phyloP scores from a whole-genome alignment of 2,329 filamentous ascomycete species.

The Pseudogymnoascus sp. region DNA sequence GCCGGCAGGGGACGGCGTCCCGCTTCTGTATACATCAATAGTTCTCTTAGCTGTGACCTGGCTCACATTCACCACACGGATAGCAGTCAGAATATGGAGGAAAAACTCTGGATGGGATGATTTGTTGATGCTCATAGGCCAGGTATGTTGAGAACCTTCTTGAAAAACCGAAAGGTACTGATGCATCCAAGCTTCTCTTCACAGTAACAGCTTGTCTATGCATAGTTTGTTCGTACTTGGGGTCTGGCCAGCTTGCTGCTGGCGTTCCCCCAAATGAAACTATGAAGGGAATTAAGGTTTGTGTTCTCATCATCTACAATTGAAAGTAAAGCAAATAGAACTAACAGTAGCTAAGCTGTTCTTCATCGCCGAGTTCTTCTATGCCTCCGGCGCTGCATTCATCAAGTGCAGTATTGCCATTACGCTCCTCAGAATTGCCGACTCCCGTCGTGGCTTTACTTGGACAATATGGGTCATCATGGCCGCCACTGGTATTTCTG shows the following conservation, averaged over 20 bases:
- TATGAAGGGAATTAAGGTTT: conserved; percentile 21
- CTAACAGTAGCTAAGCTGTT: conserved; percentile 25
- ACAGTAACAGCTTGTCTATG: conserved; percentile 23
- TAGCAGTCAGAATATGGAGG: conserved; percentile 23
- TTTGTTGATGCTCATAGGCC: conserved; percentile 22
- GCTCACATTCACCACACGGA: conserved; percentile 20
- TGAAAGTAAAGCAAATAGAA: conserved; percentile 3
- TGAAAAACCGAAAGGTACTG: conserved; percentile 8
- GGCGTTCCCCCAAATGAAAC: conserved; percentile 15
- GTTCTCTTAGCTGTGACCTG: conserved; percentile 22
- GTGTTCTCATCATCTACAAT: conserved; percentile 6
- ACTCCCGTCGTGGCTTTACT: conserved; percentile 23
- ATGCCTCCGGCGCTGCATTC: conserved; percentile 27
- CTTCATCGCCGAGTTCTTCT: conserved; percentile 34
- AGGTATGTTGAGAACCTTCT: conserved; percentile 19
- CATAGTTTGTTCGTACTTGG: conserved; percentile 25
- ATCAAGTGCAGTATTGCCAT: conserved; percentile 29
- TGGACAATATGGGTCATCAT: conserved; percentile 26
- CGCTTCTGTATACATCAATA: conserved; percentile 23
- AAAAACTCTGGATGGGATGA: conserved; percentile 25
- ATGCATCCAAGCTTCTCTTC: conserved; percentile 21
- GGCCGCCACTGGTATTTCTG: conserved; percentile 17
- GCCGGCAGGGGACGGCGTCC: conserved; percentile 23
- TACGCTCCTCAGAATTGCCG: conserved; percentile 29
- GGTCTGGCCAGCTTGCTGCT: conserved; percentile 23